Evolutionary conservation across 495 filamentous ascomycete genomes (phyloP).

Genomic region (Penicillium silybi): DNA sequence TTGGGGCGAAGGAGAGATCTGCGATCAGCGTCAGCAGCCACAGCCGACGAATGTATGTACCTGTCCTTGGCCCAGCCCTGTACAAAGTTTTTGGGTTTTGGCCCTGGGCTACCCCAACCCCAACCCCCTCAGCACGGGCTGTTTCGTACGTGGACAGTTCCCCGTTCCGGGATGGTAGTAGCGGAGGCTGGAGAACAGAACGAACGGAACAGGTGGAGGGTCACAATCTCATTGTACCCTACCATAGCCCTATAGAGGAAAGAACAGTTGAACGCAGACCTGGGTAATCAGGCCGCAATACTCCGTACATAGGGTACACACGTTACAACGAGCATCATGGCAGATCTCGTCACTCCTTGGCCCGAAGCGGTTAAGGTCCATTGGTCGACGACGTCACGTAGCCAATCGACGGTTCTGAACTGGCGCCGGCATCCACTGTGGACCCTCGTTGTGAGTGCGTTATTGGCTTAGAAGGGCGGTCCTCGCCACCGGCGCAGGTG

Average conservation of each 20-base stretch:
- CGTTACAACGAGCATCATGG: background rate
- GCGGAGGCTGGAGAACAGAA: background rate
- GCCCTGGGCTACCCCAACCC: background rate
- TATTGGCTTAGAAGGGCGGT: background rate
- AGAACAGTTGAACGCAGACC: background rate
- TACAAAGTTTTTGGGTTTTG: background rate
- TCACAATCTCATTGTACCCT: background rate
- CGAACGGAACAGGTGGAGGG: background rate
- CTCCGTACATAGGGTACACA: background rate
- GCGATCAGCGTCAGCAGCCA: conserved; percentile 18
- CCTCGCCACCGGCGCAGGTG: conserved; percentile 30
- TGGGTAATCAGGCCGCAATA: conserved; percentile 9
- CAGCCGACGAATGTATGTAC: conserved; percentile 22
- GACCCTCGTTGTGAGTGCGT: background rate
- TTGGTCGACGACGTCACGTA: conserved; percentile 27
- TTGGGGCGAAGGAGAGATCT: background rate
- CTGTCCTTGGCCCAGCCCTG: background rate
- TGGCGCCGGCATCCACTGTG: background rate
- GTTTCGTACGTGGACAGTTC: background rate
- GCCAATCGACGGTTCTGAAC: background rate
- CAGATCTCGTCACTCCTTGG: conserved; percentile 9
- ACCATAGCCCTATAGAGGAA: background rate
- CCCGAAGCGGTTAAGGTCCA: conserved; percentile 1
- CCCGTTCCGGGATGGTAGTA: background rate
- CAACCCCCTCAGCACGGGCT: background rate